Evolutionary conservation across 768 basidiomycete genomes (phyloP), one percentile per base, ranked within the genome.

Genomic region (Leccinum arenicola): DNA sequence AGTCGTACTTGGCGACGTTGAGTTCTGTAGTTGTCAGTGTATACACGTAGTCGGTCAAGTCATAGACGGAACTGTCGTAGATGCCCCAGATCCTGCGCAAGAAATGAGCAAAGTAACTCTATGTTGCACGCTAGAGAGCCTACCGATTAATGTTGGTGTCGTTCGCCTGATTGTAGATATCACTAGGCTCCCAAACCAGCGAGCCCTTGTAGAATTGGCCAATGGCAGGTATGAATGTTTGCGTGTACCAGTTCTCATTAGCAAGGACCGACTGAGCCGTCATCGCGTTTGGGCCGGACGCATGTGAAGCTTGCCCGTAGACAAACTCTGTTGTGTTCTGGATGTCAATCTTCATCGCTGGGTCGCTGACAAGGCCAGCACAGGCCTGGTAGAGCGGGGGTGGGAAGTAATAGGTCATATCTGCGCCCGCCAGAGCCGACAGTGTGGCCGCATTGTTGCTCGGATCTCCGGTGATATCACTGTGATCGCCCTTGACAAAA

Each of bases 21-120:
- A 73, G 75, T 48, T 74, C 75, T 57, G 80, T 79, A 40, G 73
- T 74, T n/a, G 69, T 62, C 64, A 81, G 66, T 0, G 87, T 88
- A 66, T 83, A 79, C 63, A 89, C 75, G 68, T 90, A 90, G 71
- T 89, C 84, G 11, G 84, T 82, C 33, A 88, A 66, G 64, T 88
- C 87, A 70, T 84, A 90, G 33, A 90, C 70, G 33, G 71, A 71
- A 57, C 74, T 74, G 14, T 88, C 73, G 72, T 83, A 87, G 53
- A 88, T 79, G 0, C 75, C 87, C 84, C 87, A 86, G 57, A 77
- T 75, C 61, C 86, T 78, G 54, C 14, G 33, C 45, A 23, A 60
- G 9, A 38, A 43, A 38, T 10, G 31, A 56, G 40, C 33, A 56
- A 52, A 43, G 1, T 19, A 43, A 43, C 17, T 19, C 21, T 49